phyloP scores from a whole-genome alignment of 306 rosid species.

The Benincasa hispida region DNA sequence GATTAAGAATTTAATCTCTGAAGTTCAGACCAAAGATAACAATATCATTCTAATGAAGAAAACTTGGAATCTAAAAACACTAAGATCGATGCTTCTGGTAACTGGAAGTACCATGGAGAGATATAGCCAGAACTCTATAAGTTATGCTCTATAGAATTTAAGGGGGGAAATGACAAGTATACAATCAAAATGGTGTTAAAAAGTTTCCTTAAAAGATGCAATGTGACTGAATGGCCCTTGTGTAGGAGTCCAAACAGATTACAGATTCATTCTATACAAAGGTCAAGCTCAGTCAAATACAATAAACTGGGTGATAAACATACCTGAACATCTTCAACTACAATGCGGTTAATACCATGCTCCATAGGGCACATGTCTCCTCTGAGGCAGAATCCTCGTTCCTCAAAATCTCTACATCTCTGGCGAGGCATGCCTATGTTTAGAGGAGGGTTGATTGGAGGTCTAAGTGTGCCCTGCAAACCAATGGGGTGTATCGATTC shows the following conservation, averaged over 20 bases:
- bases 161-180: background rate
- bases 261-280: background rate
- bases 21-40: background rate
- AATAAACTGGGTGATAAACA: background rate
- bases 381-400: constrained; percentile 96
- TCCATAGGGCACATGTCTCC: constrained; percentile 99
- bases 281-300: background rate
- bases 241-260: background rate
- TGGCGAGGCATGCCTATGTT: constrained; percentile 70
- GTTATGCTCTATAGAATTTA: background rate
- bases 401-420: constrained; percentile 99
- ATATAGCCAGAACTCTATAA: background rate
- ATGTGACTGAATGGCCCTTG: background rate
- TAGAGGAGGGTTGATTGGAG: constrained; percentile 67
- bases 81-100: background rate
- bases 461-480: constrained; percentile 77
- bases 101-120: background rate
- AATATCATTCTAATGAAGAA: background rate
- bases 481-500: constrained; percentile 80
- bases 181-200: background rate
- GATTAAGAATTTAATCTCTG: background rate
- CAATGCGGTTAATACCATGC: constrained; percentile 94
- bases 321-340: constrained; percentile 98
- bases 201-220: background rate
- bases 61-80: background rate